Conservation (phyloP, 73 alveolate genomes). For the Paramecium sonneborni region DNA sequence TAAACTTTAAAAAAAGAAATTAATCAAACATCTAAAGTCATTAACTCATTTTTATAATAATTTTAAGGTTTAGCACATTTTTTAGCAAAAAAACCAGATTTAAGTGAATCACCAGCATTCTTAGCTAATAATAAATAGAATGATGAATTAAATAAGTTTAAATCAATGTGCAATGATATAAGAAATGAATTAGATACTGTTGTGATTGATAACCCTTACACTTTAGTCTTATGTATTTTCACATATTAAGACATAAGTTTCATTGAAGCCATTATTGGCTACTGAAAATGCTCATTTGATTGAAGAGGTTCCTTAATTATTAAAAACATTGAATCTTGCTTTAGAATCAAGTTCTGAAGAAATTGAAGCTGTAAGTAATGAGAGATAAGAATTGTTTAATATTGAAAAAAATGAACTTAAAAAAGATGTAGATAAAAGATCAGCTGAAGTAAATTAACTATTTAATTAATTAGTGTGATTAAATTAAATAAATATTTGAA, state of each 20-base stretch:
- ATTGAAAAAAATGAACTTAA: conserved; percentile 22
- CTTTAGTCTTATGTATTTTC: conserved; percentile 14
- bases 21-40: not conserved
- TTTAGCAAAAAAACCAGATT: conserved; percentile 10
- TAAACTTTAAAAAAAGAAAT: conserved; percentile 12
- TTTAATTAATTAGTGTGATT: not conserved
- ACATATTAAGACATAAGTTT: not conserved
- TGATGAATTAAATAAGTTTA: not conserved
- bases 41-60: not conserved
- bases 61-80: not conserved
- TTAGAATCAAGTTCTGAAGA: not conserved
- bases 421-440: conserved; percentile 39
- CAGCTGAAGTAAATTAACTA: not conserved
- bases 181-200: conserved; percentile 2
- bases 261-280: conserved; percentile 26
- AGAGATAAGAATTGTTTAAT: conserved; percentile 24
- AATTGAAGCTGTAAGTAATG: conserved; percentile 34
- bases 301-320: conserved; percentile 5
- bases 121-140: conserved; percentile 25
- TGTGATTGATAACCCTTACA: conserved; percentile 30
- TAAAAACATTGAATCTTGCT: not conserved
- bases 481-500: conserved; percentile 29
- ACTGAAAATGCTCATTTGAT: conserved; percentile 35
- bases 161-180: not conserved
- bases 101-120: not conserved